A percentile compares a stretch with the other conserved stretches of the same genome.
Conservation (phyloP, 139 green algal species). For the Yamagishiella unicocca region DNA sequence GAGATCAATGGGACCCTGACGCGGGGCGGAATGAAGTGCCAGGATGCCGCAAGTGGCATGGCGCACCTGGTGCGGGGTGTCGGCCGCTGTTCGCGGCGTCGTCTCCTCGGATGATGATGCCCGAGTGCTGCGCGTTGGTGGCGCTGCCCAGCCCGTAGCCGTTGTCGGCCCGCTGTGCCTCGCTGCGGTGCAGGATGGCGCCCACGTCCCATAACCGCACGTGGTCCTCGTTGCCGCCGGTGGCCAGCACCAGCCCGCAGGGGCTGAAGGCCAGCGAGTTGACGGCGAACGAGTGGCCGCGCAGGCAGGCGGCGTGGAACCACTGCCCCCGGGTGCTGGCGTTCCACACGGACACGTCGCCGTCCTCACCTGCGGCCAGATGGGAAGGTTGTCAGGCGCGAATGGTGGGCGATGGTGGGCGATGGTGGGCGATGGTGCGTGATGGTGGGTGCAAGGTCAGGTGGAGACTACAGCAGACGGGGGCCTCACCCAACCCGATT, state of each 20-base stretch:
- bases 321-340: slow-evolving; percentile 36
- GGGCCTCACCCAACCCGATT: too few relatives aligned
- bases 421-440: too few relatives aligned
- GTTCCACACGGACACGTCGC: slow-evolving; percentile 30
- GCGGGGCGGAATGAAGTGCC: too few relatives aligned
- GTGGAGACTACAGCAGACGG: background rate
- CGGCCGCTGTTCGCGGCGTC: background rate
- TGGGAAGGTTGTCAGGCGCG: too few relatives aligned
- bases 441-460: background rate
- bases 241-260: slow-evolving; percentile 36
- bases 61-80: background rate
- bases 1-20: too few relatives aligned
- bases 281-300: slow-evolving; percentile 23
- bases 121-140: background rate
- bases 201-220: slow-evolving; percentile 44
- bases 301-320: slow-evolving; percentile 2
- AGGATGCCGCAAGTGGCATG: too few relatives aligned
- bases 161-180: slow-evolving; percentile 24
- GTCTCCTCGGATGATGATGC: background rate
- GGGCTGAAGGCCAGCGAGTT: slow-evolving; percentile 39
- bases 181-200: slow-evolving; percentile 26
- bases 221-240: slow-evolving; percentile 10
- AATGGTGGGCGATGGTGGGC: too few relatives aligned
- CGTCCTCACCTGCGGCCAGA: slow-evolving; percentile 24
- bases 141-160: background rate